These are phyloP conservation scores for Phytophthora cactorum DNA, from an alignment of 352 stramenopile species.

Conservation along the genomic window DNA sequence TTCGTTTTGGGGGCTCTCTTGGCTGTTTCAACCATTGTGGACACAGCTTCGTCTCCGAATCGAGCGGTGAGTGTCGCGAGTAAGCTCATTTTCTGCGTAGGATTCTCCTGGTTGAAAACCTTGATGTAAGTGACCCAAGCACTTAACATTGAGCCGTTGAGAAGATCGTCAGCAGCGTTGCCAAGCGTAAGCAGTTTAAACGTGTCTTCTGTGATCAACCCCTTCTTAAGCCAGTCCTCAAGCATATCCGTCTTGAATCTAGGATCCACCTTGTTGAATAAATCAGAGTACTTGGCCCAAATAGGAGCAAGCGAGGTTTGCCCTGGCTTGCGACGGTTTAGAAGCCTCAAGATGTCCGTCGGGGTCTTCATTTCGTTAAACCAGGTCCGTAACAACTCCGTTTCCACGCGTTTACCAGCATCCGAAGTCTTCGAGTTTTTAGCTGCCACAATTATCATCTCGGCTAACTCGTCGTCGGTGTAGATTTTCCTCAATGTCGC, in stretches of 20 bases:
- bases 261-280: constrained; percentile 20
- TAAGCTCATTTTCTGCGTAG: constrained; percentile 12
- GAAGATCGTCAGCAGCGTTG: constrained; percentile 13
- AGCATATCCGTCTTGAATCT: constrained; percentile 14
- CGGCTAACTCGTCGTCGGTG: background rate
- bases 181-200: constrained; percentile 16
- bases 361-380: constrained; percentile 18
- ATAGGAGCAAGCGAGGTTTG: constrained; percentile 10
- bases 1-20: background rate
- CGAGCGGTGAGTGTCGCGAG: constrained; percentile 12
- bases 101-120: constrained; percentile 22
- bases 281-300: constrained; percentile 14
- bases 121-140: constrained; percentile 24
- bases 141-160: constrained; percentile 1
- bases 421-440: constrained; percentile 6
- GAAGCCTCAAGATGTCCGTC: constrained; percentile 4
- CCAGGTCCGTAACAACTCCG: constrained; percentile 12
- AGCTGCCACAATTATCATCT: constrained; percentile 4
- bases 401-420: constrained; percentile 12
- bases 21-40: background rate
- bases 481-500: constrained; percentile 3
- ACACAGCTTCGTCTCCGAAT: constrained; percentile 18
- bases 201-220: constrained; percentile 11
- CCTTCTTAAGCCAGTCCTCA: constrained; percentile 12
- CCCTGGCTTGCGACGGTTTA: background rate